Evolutionary conservation across 75 land plant genomes (phyloP), one percentile per base, ranked within the genome.

Genomic region (Sequoia sempervirens): DNA sequence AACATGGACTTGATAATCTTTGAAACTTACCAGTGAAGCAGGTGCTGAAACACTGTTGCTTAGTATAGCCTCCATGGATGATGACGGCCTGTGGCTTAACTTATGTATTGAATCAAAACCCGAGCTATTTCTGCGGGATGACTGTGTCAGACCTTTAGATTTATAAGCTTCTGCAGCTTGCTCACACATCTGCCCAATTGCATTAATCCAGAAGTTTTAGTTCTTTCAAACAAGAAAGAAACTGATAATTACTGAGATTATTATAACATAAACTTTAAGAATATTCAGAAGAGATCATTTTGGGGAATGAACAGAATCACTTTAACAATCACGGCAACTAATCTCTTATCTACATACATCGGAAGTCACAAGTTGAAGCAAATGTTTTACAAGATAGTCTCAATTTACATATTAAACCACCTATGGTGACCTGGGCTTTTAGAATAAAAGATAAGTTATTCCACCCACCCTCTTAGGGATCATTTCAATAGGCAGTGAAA

Each of bases 141-240:
- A 88, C 36, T 83, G 87, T 14, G 78, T 53, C 32, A 80, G 46
- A 61, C 89, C 90, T 85, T 93, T 96, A n/a, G 95, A 93, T 80
- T 88, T 97, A 84, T 95, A 94, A 74, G 92, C 89, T 81, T 95
- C 99, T 82, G 99, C 98, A 74, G 96, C 93, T 89, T 89, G 90
- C 79, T 97, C 98, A 83, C 99, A 97, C 94, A 97, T 97, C 94
- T 97, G 82, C 85, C 85, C 26, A 34, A 43, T 83, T 54, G 37
- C 70, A 82, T 26, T 41, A 84, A 23, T 20, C 45, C n/a, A 37
- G 26, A 10, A 78, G 36, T 30, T 70, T 70, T 70, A 70, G 73
- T 3, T 70, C 73, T 70, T 70, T 70, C 30, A 70, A 50, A 32
- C 0, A 2, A 61, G 7, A 61, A 23, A 61, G 26, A 6, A 61